A percentile compares a stretch with the other conserved stretches of the same genome.
Conservation (phyloP, 2,329 filamentous ascomycete genomes). For the Talaromyces sp. region DNA sequence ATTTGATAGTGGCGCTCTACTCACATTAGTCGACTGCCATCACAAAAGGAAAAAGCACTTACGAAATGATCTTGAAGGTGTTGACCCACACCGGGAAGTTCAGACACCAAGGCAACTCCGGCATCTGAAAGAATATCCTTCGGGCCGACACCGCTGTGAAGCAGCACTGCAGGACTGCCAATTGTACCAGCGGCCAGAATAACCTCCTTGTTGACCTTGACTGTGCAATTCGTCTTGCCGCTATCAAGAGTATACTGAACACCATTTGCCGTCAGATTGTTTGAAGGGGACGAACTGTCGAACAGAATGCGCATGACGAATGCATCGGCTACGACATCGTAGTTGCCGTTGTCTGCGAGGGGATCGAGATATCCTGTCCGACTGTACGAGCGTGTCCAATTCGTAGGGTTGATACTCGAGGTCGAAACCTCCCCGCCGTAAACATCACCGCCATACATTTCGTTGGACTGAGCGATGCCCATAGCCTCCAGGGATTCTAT, state of each 20-base stretch:
- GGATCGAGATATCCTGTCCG: constrained; percentile 36
- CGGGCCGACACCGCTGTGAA: constrained; percentile 60
- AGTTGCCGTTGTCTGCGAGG: constrained; percentile 30
- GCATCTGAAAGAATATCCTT: constrained; percentile 44
- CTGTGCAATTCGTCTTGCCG: constrained; percentile 26
- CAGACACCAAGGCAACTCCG: constrained; percentile 45
- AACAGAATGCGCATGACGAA: constrained; percentile 33
- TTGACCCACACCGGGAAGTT: constrained; percentile 48
- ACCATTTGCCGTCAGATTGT: constrained; percentile 29
- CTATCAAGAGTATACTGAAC: constrained; percentile 33
- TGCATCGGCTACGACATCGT: constrained; percentile 32
- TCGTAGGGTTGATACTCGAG: constrained; percentile 33
- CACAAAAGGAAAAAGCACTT: constrained; percentile 5
- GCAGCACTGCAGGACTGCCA: constrained; percentile 56
- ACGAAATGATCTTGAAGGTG: constrained; percentile 52
- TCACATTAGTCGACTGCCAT: neutral
- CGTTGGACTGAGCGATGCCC: constrained; percentile 27
- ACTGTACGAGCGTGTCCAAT: constrained; percentile 38
- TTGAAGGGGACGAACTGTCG: constrained; percentile 24
- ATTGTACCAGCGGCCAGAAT: constrained; percentile 49
- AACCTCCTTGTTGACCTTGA: constrained; percentile 30
- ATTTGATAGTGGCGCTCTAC: constrained; percentile 32
- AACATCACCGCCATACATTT: constrained; percentile 33
- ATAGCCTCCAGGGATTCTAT: constrained; percentile 23
- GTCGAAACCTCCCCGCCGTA: constrained; percentile 35